Evolutionary conservation across 2,329 filamentous ascomycete genomes (phyloP), one percentile per base, ranked within the genome.

Genomic region (Penicillium brevicompactum): DNA sequence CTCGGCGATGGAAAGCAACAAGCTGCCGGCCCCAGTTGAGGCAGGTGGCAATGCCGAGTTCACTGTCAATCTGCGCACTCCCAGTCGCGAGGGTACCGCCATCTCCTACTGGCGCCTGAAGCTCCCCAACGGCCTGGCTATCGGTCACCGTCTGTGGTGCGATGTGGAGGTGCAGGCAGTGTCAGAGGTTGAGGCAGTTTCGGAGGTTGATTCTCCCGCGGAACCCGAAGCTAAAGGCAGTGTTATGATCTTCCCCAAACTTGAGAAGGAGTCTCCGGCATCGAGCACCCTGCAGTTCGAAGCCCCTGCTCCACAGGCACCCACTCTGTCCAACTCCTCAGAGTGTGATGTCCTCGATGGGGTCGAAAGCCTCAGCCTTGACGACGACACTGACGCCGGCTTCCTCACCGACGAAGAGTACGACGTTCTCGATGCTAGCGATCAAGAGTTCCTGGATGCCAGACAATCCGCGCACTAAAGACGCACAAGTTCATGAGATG

Each of bases 381-480:
- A 78, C 40, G 78, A 78, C 51, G 70, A 72, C 6, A 86, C 72
- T 21, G 79, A 81, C n/a, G 86, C 89, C 57, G 90, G 88, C 11
- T 97, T 96, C 81, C 78, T 96, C 80, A 97, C 94, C 0, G 94
- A 99, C 61, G 94, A 97, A 74, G 94, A 99, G 77, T 99, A 97
- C 73, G 94, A 99, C 68, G 92, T 97, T 62, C 85, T 97, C 44
- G 92, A 97, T 77, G 93, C 92, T 42, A 96, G 91, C 56, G 93
- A 97, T 64, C 90, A 96, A 73, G 93, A 97, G 72, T 88, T 84
- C 63, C 73, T 85, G 49, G 81, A 82, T 58, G 84, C 67, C 22
- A 64, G 66, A 37, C 67, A 69, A 8, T 64, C 65, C 41, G n/a
- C 61, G 18, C 54, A 59, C 37, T 65, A 34, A 37, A 11, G 22